phyloP scores from a whole-genome alignment of 2,329 filamentous ascomycete species.

The Fonsecaea monophora region DNA sequence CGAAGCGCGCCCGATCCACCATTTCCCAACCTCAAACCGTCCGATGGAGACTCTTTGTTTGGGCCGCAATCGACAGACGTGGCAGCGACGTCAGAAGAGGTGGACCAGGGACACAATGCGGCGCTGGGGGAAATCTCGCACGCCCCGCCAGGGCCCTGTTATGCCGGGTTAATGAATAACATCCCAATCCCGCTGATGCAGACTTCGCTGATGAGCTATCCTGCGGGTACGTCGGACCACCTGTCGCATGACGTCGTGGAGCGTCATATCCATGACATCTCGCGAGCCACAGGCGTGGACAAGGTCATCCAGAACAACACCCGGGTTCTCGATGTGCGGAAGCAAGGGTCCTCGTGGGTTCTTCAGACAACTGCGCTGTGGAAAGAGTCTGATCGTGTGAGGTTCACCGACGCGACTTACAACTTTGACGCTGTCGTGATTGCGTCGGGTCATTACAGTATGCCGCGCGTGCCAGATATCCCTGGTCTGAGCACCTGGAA shows the following conservation, averaged over 20 bases:
- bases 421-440: constrained; percentile 59
- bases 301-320: constrained; percentile 62
- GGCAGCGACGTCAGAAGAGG: neutral
- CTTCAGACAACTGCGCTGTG: constrained; percentile 55
- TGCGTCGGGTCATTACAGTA: constrained; percentile 62
- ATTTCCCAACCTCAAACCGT: constrained; percentile 52
- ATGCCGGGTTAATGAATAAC: constrained; percentile 61
- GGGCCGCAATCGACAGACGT: neutral
- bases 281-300: constrained; percentile 58
- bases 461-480: constrained; percentile 57
- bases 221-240: constrained; percentile 64
- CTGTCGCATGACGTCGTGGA: constrained; percentile 64
- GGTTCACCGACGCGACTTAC: constrained; percentile 33
- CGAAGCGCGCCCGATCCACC: constrained; percentile 55
- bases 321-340: constrained; percentile 60
- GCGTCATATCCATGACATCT: constrained; percentile 66
- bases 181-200: constrained; percentile 59
- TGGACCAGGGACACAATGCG: constrained; percentile 3
- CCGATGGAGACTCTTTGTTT: constrained; percentile 41
- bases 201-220: constrained; percentile 61
- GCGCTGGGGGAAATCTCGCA: constrained; percentile 11
- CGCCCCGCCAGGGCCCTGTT: constrained; percentile 50
- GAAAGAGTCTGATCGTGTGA: neutral
- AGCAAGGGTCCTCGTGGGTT: constrained; percentile 56
- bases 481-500: constrained; percentile 57